A percentile compares a stretch with the other conserved stretches of the same genome.
These are phyloP conservation scores for Stephanodiscus minutulus DNA, from an alignment of 108 stramenopile species.

Conservation along the genomic window DNA sequence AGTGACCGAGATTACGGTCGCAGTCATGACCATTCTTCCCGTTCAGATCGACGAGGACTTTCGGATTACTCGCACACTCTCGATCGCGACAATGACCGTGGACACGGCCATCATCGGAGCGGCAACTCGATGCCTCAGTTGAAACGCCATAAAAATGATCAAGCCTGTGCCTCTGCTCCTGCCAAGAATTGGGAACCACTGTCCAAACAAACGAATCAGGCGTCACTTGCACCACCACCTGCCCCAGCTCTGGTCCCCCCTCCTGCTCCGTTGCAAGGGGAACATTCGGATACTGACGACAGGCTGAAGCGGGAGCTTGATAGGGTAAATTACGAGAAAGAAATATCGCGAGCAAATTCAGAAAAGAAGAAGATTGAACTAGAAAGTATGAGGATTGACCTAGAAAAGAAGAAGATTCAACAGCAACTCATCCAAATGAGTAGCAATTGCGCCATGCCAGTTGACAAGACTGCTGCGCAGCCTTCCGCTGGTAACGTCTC, in stretches of 20 bases:
- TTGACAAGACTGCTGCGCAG: not conserved
- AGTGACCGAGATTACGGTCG: not conserved
- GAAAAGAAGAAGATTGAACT: not conserved
- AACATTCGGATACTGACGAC: not conserved
- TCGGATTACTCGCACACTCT: too few relatives aligned
- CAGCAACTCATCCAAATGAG: not conserved
- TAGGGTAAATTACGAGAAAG: not conserved
- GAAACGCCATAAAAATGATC: not conserved
- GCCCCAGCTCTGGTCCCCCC: not conserved
- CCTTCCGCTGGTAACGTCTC: not conserved
- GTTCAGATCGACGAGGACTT: too few relatives aligned
- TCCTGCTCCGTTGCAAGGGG: not conserved
- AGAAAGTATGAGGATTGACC: not conserved
- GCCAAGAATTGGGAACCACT: not conserved
- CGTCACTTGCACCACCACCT: not conserved
- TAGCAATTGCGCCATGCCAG: not conserved
- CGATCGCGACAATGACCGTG: not conserved
- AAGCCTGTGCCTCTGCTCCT: not conserved
- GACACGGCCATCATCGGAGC: not conserved
- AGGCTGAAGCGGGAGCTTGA: conserved; percentile 3
- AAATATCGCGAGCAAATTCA: not conserved
- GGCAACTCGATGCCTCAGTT: too few relatives aligned
- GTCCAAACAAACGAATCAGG: not conserved
- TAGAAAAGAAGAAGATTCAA: not conserved
- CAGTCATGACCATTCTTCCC: not conserved